These are phyloP conservation scores for Solanum chiquidenum DNA, from an alignment of 257 asterid genomes.

Conservation along the genomic window DNA sequence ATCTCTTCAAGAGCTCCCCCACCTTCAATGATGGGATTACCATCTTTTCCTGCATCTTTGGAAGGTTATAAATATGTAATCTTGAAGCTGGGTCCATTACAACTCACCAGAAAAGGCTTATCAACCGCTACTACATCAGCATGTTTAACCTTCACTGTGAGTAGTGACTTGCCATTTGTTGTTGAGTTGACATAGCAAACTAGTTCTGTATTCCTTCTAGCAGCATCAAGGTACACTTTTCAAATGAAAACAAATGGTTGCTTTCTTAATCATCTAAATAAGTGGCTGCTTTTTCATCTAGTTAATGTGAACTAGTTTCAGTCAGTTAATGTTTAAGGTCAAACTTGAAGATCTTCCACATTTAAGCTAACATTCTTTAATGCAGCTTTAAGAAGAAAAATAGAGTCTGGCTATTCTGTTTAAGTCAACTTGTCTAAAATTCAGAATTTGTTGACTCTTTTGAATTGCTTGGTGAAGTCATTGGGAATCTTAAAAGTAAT, in stretches of 20 bases:
- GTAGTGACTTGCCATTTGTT: slow-evolving; percentile 8
- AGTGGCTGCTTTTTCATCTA: not conserved
- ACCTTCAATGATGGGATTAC: slow-evolving; percentile 50
- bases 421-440: not conserved
- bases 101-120: slow-evolving; percentile 75
- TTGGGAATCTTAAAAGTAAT: not conserved
- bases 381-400: not conserved
- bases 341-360: not conserved
- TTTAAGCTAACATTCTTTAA: not conserved
- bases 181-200: not conserved
- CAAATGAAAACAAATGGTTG: not conserved
- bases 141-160: slow-evolving; percentile 84
- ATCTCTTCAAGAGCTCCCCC: slow-evolving; percentile 80
- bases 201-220: not conserved
- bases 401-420: not conserved
- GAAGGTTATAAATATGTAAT: slow-evolving; percentile 70
- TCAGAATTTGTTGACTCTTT: not conserved
- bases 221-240: not conserved
- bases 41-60: slow-evolving; percentile 47
- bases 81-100: slow-evolving; percentile 81
- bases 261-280: not conserved
- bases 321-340: not conserved
- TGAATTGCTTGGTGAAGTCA: not conserved
- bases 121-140: slow-evolving; percentile 82
- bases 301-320: not conserved